phyloP scores from a whole-genome alignment of 208 protist genomes.

The Trypanosoma vivax region DNA sequence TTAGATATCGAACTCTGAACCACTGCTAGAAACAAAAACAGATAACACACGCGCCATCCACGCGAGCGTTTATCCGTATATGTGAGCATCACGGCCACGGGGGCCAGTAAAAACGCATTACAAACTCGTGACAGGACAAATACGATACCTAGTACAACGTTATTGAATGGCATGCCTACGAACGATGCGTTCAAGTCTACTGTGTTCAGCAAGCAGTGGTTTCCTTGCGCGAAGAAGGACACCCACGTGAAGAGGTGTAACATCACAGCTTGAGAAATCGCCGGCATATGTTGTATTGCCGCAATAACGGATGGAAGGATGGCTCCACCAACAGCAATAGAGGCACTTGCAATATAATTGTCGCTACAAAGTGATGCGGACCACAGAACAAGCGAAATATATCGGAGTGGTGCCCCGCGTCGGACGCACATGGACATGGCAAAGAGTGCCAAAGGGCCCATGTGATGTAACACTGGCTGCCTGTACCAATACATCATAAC shows the following conservation, averaged over 20 bases:
- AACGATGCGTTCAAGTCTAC: constrained; percentile 79
- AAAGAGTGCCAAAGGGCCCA: constrained; percentile 24
- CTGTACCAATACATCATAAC: constrained; percentile 25
- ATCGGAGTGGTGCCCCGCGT: constrained; percentile 6
- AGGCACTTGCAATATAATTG: constrained; percentile 22
- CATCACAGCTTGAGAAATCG: constrained; percentile 22
- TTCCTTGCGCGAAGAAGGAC: constrained; percentile 58
- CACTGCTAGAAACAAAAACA: constrained; percentile 34
- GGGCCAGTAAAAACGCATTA: constrained; percentile 44
- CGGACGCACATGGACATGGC: constrained; percentile 4
- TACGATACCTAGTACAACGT: constrained; percentile 36
- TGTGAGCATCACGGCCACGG: constrained; percentile 23
- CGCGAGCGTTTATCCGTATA: not conserved
- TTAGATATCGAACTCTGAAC: constrained; percentile 36
- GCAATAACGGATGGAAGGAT: constrained; percentile 22
- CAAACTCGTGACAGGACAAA: constrained; percentile 64
- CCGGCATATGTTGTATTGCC: constrained; percentile 6
- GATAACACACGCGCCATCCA: constrained; percentile 18
- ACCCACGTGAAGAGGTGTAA: constrained; percentile 40
- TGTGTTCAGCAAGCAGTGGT: constrained; percentile 66
- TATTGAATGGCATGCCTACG: constrained; percentile 51
- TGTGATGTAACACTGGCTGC: constrained; percentile 41
- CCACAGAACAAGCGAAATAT: constrained; percentile 48
- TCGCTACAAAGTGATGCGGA: constrained; percentile 47
- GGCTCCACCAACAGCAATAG: constrained; percentile 38